These are phyloP conservation scores for Dissophora globulifera DNA, from an alignment of 192 early-diverging fungal genomes.

Conservation along the genomic window DNA sequence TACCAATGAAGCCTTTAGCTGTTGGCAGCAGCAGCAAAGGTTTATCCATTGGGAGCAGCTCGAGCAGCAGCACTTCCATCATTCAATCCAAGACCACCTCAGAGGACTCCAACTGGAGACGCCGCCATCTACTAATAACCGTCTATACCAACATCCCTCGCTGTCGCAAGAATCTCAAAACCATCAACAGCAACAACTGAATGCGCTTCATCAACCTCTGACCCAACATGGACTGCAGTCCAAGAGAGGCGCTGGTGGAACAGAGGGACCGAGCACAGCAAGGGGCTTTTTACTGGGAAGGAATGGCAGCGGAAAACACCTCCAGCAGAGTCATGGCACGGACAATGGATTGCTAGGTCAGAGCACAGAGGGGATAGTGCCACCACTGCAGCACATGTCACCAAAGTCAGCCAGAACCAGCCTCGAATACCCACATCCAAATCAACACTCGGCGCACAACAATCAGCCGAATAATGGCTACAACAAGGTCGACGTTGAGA, in stretches of 20 bases:
- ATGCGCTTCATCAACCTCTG: constrained; percentile 19
- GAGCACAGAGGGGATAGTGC: background rate
- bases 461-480: constrained; percentile 23
- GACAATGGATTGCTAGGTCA: background rate
- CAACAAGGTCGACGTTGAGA: constrained; percentile 37
- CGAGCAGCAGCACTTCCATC: constrained; percentile 8
- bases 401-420: constrained; percentile 4
- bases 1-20: constrained; percentile 30
- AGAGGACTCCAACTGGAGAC: background rate
- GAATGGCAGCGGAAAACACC: constrained; percentile 9
- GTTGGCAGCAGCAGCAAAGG: constrained; percentile 32
- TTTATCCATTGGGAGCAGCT: constrained; percentile 10
- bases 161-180: constrained; percentile 23
- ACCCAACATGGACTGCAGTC: constrained; percentile 3
- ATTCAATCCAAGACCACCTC: constrained; percentile 12
- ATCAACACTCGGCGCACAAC: background rate
- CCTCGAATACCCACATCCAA: constrained; percentile 8
- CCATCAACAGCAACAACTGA: constrained; percentile 29
- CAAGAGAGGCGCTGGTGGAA: background rate
- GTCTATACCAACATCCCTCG: constrained; percentile 13
- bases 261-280: constrained; percentile 8
- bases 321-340: background rate
- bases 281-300: constrained; percentile 24
- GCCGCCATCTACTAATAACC: background rate
- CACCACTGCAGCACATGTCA: background rate